Evolutionary conservation across 306 rosid species (phyloP), one percentile per base, ranked within the genome.

Genomic region (Vigna radiata): DNA sequence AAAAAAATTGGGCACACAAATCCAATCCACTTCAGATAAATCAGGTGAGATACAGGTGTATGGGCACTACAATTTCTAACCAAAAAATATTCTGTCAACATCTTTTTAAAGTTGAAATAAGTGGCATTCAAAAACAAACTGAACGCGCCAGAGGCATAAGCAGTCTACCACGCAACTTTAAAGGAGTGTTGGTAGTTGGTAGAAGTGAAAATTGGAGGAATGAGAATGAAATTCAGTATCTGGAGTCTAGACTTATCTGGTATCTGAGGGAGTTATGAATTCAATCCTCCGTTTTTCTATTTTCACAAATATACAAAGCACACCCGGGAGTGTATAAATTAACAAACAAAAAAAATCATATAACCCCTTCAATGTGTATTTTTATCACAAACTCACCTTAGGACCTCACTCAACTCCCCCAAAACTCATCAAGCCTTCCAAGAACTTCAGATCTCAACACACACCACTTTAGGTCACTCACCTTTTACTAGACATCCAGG

Each of bases 1-100:
- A 77, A 68, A 59, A 56, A 80, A 59, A 82, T 61, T 64, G 25
- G 31, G 33, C 66, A 68, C 31, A 58, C 18, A 76, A 72, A 74
- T 50, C 48, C 76, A 80, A 36, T 62, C 68, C 18, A 43, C 67
- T 76, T 76, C 66, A 68, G 75, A 79, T 62, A 75, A 54, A 71
- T 39, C 67, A 65, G 18, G 68, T 2, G 4, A 78, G 68, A 48
- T 54, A 53, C 50, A 19, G 53, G 63, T 17, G 78, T 55, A 46
- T 17, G 8, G 16, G 39, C 44, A 73, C 72, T 74, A 29, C 54
- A 68, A 73, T 23, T 10, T 68, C 47, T 29, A 69, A 46, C 21
- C 8, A 21, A 66, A 17, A 37, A 61, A 18, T 19, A 54, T 44
- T 72, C 15, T n/a, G 71, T 61, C 18, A 48, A 53, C 43, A 60